Conservation (phyloP, 1,284 basidiomycete species). For the Tetrapyrgos nigripes region DNA sequence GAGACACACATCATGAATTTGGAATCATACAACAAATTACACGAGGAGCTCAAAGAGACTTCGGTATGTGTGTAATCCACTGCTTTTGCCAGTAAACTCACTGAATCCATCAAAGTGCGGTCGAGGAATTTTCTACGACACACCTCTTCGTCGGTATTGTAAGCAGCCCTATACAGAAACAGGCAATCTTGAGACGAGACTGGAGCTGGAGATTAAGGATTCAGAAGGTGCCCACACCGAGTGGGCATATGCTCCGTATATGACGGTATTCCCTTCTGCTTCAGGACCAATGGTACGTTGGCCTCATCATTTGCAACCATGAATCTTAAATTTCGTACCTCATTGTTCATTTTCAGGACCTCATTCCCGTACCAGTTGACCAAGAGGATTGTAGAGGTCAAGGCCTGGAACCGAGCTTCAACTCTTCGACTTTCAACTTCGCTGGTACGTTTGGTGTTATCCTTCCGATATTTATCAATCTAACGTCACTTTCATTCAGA, state of each 20-base stretch:
- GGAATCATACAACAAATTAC: slow-evolving; percentile 31
- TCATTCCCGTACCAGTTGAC: slow-evolving; percentile 33
- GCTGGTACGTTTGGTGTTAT: neutral
- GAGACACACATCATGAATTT: slow-evolving; percentile 35
- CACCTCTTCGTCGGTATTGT: slow-evolving; percentile 14
- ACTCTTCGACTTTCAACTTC: neutral
- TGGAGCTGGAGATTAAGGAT: slow-evolving; percentile 23
- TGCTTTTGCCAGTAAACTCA: neutral
- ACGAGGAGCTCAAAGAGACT: slow-evolving; percentile 33
- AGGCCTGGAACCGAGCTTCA: neutral
- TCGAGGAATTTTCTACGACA: neutral
- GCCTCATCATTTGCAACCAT: neutral
- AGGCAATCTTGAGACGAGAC: slow-evolving; percentile 33
- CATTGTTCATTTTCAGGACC: slow-evolving; percentile 27
- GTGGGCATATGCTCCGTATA: slow-evolving; percentile 35
- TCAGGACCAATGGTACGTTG: slow-evolving; percentile 33
- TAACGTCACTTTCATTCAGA: slow-evolving; percentile 10
- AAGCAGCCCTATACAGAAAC: slow-evolving; percentile 21
- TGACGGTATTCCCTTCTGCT: slow-evolving; percentile 21
- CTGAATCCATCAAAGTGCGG: slow-evolving; percentile 6
- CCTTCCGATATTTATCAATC: neutral
- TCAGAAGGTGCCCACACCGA: slow-evolving; percentile 18
- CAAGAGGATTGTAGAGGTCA: slow-evolving; percentile 26
- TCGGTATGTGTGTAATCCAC: slow-evolving; percentile 29
- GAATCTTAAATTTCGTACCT: neutral